Evolutionary conservation across 768 basidiomycete species (phyloP).

Genomic region (Zangia roseola): DNA sequence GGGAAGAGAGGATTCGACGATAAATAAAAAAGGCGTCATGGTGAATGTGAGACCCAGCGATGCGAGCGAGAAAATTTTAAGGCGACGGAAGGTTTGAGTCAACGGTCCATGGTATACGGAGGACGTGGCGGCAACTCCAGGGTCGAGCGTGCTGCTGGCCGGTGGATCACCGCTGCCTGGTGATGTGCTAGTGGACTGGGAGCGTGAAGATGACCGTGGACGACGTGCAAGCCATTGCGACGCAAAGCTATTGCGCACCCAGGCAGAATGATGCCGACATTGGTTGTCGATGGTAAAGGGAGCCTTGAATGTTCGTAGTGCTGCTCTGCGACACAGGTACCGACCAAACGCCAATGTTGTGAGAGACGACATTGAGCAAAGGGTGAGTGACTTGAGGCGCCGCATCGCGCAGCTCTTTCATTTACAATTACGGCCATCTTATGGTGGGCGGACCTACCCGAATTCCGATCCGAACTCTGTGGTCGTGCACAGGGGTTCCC

Average conservation of each 20-base stretch:
- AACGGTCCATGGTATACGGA: conserved; percentile 68
- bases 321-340: conserved; percentile 15
- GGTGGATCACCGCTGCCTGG: conserved; percentile 3
- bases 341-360: conserved; percentile 9
- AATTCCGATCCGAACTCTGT: no score
- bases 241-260: neutral
- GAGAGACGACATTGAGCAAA: neutral
- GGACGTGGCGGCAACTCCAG: neutral
- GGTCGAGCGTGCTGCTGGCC: neutral
- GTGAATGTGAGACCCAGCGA: conserved; percentile 68
- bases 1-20: conserved; percentile 77
- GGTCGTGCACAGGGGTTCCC: no score
- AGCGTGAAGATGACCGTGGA: neutral
- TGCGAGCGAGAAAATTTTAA: conserved; percentile 82
- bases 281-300: neutral
- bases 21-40: conserved; percentile 77
- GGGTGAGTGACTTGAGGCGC: no score
- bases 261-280: conserved; percentile 7
- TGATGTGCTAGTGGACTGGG: conserved; percentile 11
- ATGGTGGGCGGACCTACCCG: no score
- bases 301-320: conserved; percentile 3
- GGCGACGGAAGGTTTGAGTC: conserved; percentile 64
- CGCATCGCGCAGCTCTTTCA: no score
- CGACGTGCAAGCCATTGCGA: neutral
- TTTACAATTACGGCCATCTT: conserved; percentile 4